phyloP scores from a whole-genome alignment of 768 basidiomycete genomes.

The Mycena latifolia region DNA sequence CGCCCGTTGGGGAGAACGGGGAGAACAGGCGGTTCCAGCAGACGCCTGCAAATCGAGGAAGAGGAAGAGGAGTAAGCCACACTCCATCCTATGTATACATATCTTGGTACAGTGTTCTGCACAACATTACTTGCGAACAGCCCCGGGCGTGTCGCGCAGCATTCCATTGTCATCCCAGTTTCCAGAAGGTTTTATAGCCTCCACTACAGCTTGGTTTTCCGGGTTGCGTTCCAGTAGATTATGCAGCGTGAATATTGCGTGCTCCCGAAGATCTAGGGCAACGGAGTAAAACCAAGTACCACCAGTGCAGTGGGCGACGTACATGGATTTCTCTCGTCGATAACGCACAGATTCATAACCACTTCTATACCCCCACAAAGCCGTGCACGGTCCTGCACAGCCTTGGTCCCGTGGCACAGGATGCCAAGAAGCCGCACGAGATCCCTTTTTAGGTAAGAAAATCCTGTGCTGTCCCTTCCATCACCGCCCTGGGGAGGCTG shows the following conservation, averaged over 20 bases:
- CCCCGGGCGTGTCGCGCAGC: slow-evolving; percentile 54
- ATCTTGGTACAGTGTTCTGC: slow-evolving; percentile 28
- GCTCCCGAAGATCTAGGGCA: slow-evolving; percentile 85
- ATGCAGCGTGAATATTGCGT: slow-evolving; percentile 87
- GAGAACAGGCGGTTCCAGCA: slow-evolving; percentile 62
- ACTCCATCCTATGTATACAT: slow-evolving; percentile 24
- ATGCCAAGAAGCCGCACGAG: slow-evolving; percentile 90
- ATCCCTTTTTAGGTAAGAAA: slow-evolving; percentile 89
- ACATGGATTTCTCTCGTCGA: slow-evolving; percentile 96
- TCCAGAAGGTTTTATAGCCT: slow-evolving; percentile 73
- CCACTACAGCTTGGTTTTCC: slow-evolving; percentile 86
- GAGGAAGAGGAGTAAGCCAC: slow-evolving; percentile 46
- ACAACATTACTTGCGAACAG: slow-evolving; percentile 44
- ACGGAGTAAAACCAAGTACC: slow-evolving; percentile 27
- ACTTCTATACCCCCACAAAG: slow-evolving; percentile 80
- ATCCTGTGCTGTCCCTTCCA: slow-evolving; percentile 63
- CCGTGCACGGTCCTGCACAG: slow-evolving; percentile 82
- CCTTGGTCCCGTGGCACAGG: slow-evolving; percentile 71
- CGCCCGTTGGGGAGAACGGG: slow-evolving; percentile 65
- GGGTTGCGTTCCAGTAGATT: slow-evolving; percentile 82
- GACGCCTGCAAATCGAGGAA: slow-evolving; percentile 76
- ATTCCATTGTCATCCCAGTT: slow-evolving; percentile 71
- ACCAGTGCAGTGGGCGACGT: slow-evolving; percentile 50
- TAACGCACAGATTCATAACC: slow-evolving; percentile 89
- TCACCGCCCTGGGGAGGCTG: slow-evolving; percentile 35